These are phyloP conservation scores for sunflower (Helianthus annuus) DNA, from an alignment of 129 eudicot genomes.

Conservation along the genomic window DNA sequence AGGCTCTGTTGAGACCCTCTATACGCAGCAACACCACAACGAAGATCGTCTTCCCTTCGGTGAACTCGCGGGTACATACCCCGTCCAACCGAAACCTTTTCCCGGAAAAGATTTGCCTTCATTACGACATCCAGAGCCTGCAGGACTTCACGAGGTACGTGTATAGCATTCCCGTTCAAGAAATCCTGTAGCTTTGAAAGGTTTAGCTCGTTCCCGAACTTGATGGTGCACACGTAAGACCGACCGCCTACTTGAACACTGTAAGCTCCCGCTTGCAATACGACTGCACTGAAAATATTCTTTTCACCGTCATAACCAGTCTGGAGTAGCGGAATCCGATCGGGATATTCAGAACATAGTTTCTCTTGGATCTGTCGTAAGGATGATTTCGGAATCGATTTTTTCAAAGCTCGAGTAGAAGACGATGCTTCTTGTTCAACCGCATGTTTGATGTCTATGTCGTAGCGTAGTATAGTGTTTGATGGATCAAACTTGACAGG, in stretches of 20 bases:
- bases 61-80: slow-evolving; percentile 42
- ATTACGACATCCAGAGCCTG: slow-evolving; percentile 65
- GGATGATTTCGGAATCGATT: slow-evolving; percentile 33
- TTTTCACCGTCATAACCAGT: slow-evolving; percentile 79
- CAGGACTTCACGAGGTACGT: slow-evolving; percentile 61
- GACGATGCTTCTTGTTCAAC: slow-evolving; percentile 32
- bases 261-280: slow-evolving; percentile 47
- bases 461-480: slow-evolving; percentile 47
- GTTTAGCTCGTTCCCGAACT: slow-evolving; percentile 47
- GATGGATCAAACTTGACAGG: slow-evolving; percentile 47
- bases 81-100: slow-evolving; percentile 50
- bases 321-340: slow-evolving; percentile 37
- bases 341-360: slow-evolving; percentile 36
- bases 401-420: slow-evolving; percentile 30
- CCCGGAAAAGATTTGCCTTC: slow-evolving; percentile 59
- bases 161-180: slow-evolving; percentile 36
- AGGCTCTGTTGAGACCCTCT: slow-evolving; percentile 67
- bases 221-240: slow-evolving; percentile 43
- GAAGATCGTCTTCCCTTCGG: slow-evolving; percentile 42
- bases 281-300: slow-evolving; percentile 52
- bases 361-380: slow-evolving; percentile 40
- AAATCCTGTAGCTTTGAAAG: slow-evolving; percentile 62
- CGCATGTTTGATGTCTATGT: slow-evolving; percentile 39
- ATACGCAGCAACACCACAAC: slow-evolving; percentile 60
- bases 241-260: slow-evolving; percentile 39